Evolutionary conservation across 305 asterid species (phyloP).

Genomic region (Fraxinus albicans): DNA sequence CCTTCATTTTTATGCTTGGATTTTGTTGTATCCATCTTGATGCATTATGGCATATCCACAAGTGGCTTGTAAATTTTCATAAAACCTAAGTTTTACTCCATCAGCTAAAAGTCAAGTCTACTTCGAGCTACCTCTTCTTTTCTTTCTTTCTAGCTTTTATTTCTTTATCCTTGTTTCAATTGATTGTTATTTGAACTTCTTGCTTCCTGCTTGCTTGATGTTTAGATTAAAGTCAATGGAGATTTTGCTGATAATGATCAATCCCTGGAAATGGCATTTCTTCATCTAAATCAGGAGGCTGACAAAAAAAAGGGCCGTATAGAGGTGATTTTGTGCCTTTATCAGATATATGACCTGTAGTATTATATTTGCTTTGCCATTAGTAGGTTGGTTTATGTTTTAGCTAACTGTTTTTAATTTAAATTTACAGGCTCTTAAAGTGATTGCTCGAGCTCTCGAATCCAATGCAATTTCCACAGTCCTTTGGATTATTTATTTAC

Average conservation of each 20-base stretch:
- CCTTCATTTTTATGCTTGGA: neutral
- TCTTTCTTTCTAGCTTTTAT: neutral
- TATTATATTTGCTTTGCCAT: conserved; percentile 4
- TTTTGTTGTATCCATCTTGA: neutral
- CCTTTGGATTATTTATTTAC: conserved; percentile 51
- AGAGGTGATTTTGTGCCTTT: conserved; percentile 28
- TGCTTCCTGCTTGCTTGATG: conserved; percentile 5
- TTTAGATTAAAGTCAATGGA: conserved; percentile 28
- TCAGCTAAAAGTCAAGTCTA: conserved; percentile 2
- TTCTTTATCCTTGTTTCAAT: neutral
- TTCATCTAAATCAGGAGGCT: conserved; percentile 34
- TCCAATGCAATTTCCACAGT: conserved; percentile 33
- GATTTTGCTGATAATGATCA: conserved; percentile 31
- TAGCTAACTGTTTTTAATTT: conserved; percentile 3
- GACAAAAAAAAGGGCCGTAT: conserved; percentile 34
- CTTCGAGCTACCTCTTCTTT: neutral
- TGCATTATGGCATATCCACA: neutral
- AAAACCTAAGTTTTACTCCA: neutral
- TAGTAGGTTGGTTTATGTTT: conserved; percentile 17
- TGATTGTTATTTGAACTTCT: neutral
- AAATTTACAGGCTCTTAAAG: conserved; percentile 39
- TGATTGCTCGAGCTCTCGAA: conserved; percentile 48
- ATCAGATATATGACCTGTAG: neutral
- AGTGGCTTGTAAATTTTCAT: neutral
- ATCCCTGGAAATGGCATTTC: conserved; percentile 46